phyloP scores from a whole-genome alignment of 2,329 filamentous ascomycete genomes.

The Nothophaeocryptopus gaeumannii region DNA sequence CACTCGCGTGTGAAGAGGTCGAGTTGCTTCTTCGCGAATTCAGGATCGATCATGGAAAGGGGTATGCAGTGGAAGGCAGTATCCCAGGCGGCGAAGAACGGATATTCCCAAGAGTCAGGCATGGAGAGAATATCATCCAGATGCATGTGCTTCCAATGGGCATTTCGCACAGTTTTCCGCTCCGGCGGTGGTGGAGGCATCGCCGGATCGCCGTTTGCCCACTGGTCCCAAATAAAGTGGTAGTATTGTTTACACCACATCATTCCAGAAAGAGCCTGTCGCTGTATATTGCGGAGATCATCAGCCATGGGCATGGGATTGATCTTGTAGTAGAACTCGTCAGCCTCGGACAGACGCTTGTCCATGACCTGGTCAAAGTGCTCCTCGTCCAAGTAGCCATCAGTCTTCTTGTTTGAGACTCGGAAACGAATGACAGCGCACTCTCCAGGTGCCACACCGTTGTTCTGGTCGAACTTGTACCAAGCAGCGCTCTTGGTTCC shows the following conservation, averaged over 20 bases:
- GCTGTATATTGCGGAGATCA: slow-evolving; percentile 89
- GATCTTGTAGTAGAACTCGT: slow-evolving; percentile 92
- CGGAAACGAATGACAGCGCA: slow-evolving; percentile 94
- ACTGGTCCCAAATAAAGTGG: slow-evolving; percentile 95
- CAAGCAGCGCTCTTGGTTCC: slow-evolving; percentile 90
- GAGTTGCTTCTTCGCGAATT: slow-evolving; percentile 96
- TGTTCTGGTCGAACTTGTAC: slow-evolving; percentile 87
- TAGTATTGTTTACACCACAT: slow-evolving; percentile 99
- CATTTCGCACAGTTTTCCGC: slow-evolving; percentile 78
- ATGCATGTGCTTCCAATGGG: slow-evolving; percentile 91
- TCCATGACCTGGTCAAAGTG: slow-evolving; percentile 89
- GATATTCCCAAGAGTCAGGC: slow-evolving; percentile 98
- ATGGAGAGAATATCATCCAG: slow-evolving; percentile 94
- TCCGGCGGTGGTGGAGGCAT: slow-evolving; percentile 81
- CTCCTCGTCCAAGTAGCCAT: slow-evolving; percentile 85
- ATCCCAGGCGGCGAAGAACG: slow-evolving; percentile 97
- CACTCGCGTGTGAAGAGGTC: slow-evolving; percentile 94
- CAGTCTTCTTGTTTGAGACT: slow-evolving; percentile 66
- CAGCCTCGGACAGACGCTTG: slow-evolving; percentile 79
- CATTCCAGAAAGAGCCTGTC: slow-evolving; percentile 93
- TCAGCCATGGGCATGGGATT: slow-evolving; percentile 92
- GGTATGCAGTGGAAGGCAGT: slow-evolving; percentile 96
- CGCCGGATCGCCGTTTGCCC: slow-evolving; percentile 88
- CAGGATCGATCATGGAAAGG: slow-evolving; percentile 93
- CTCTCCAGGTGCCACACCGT: slow-evolving; percentile 83